Conservation (phyloP, 2,329 filamentous ascomycete genomes). For the Diplodia intermedia region DNA sequence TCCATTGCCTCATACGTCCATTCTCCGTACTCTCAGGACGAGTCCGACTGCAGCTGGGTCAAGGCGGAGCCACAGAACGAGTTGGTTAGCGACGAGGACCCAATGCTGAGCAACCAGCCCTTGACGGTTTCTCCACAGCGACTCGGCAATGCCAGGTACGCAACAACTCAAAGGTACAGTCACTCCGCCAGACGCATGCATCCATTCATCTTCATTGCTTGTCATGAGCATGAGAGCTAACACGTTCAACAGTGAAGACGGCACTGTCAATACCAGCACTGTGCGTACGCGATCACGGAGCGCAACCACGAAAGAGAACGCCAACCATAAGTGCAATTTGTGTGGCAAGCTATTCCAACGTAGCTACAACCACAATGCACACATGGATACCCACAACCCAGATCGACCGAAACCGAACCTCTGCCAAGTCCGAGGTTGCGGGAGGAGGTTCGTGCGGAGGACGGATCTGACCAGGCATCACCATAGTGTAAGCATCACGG, state of each 20-base stretch:
- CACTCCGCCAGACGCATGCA: not conserved
- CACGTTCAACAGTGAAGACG: not conserved
- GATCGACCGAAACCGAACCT: constrained; percentile 72
- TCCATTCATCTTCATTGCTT: not conserved
- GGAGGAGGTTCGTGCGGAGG: constrained; percentile 79
- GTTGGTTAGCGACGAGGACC: constrained; percentile 41
- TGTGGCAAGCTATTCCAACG: constrained; percentile 83
- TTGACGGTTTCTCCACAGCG: constrained; percentile 46
- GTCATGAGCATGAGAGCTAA: constrained; percentile 5
- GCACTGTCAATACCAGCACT: constrained; percentile 27
- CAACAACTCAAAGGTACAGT: constrained; percentile 4
- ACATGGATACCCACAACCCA: constrained; percentile 83
- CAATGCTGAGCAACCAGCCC: constrained; percentile 34
- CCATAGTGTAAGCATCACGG: constrained; percentile 55
- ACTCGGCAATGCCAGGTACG: constrained; percentile 36
- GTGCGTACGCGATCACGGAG: constrained; percentile 33
- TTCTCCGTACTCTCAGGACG: constrained; percentile 46
- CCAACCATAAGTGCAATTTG: constrained; percentile 73
- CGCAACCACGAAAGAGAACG: constrained; percentile 69
- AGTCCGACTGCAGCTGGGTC: constrained; percentile 41
- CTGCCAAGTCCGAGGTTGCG: constrained; percentile 70
- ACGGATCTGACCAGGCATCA: constrained; percentile 72
- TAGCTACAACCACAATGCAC: constrained; percentile 85
- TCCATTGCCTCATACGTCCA: constrained; percentile 44
- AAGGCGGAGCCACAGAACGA: constrained; percentile 41